Evolutionary conservation across 2,329 filamentous ascomycete species (phyloP), one percentile per base, ranked within the genome.

Genomic region (Clonostachys rosea): DNA sequence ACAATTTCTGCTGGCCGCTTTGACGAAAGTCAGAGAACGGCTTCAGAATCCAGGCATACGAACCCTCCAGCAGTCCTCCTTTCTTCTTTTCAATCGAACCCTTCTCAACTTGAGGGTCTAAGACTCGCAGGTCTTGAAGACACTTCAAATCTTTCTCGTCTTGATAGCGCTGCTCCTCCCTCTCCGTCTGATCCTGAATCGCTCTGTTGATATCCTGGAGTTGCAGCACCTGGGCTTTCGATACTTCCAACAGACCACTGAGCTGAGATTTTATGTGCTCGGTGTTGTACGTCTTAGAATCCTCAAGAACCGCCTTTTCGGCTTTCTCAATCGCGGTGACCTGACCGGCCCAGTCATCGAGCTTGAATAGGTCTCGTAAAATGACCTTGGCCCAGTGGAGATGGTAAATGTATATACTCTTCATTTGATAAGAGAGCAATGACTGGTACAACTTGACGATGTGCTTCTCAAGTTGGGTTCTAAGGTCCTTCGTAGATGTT

Each of bases 371-470:
- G 36, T 39, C 36, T 14, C 36, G 14, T 8, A 39, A 18, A 18
- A 39, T n/a, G 14, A 39, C 36, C 14, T n/a, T 18, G 10, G 36
- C 36, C 17, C 17, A 18, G 11, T 18, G 14, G 14, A n/a, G 14
- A n/a, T 39, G 14, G 36, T 39, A 18, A 1, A 39, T 7, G 11
- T 18, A 39, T n/a, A 39, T 18, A 39, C 36, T 39, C 14, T 18
- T n/a, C 14, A 39, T 39, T 18, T 39, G 36, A 11, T 39, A 39
- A n/a, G 10, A 18, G 17, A 39, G 14, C 14, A 39, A 11, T 2
- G 14, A n/a, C 47, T 63, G 53, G 51, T 71, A 74, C 13, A 73
- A 62, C 12, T 58, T 37, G 14, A 64, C 37, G 16, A 72, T 54
- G 3, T 45, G 45, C 5, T 54, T 48, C 44, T 67, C 53, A 4